Conservation (phyloP, 129 eudicot genomes). For the Logfia minima region DNA sequence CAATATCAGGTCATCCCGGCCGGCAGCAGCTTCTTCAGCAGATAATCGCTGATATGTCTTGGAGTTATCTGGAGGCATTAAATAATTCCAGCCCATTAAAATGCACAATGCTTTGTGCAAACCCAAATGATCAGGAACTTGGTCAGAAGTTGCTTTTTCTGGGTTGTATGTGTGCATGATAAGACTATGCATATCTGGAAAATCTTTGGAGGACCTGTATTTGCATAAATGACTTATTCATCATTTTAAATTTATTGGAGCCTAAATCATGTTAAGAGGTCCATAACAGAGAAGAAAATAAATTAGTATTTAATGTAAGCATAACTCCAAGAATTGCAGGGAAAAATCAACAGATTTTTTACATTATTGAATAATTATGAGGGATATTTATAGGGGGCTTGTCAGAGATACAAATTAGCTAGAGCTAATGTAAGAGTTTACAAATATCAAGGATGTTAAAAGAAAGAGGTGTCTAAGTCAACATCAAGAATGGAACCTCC, state of each 20-base stretch:
- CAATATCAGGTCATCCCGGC: conserved; percentile 74
- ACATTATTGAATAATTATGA: background rate
- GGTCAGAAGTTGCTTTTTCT: conserved; percentile 48
- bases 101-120: conserved; percentile 90
- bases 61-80: conserved; percentile 79
- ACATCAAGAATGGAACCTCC: background rate
- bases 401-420: background rate
- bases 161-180: conserved; percentile 90
- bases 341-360: background rate
- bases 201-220: conserved; percentile 91
- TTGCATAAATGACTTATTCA: conserved; percentile 41
- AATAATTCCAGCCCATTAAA: conserved; percentile 86
- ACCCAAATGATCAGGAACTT: conserved; percentile 78
- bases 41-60: conserved; percentile 73
- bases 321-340: background rate
- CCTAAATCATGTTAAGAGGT: conserved; percentile 12
- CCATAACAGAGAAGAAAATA: background rate
- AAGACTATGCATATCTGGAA: conserved; percentile 78
- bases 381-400: background rate
- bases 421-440: background rate
- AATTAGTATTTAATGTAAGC: background rate
- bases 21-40: conserved; percentile 69
- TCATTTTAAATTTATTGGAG: conserved; percentile 22
- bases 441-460: background rate
- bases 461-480: background rate